A percentile compares a stretch with the other conserved stretches of the same genome.
These are phyloP conservation scores for Russula dissimulans DNA, from an alignment of 768 basidiomycete genomes.

Conservation along the genomic window DNA sequence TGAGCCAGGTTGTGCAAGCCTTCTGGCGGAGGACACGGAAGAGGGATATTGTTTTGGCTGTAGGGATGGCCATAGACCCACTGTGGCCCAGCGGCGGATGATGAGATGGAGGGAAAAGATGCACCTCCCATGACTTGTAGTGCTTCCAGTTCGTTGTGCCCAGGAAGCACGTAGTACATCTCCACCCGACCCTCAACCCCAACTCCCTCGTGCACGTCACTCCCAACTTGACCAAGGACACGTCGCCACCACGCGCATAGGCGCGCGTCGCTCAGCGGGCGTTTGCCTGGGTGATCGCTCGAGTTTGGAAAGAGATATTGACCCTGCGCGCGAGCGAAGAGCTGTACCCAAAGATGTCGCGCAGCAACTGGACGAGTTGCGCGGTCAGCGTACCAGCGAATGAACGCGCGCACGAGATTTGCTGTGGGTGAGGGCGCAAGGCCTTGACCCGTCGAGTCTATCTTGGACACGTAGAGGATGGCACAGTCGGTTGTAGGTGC, in stretches of 20 bases:
- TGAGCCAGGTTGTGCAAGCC: conserved; percentile 47
- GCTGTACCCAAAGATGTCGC: conserved; percentile 11
- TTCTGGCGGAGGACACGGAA: conserved; percentile 38
- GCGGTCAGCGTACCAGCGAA: conserved; percentile 27
- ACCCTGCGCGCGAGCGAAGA: conserved; percentile 64
- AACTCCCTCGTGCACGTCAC: conserved; percentile 26
- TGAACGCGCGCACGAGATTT: conserved; percentile 54
- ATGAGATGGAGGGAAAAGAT: conserved; percentile 17
- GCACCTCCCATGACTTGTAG: conserved; percentile 41
- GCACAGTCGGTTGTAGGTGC: conserved; percentile 11
- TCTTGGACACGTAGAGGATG: conserved; percentile 71
- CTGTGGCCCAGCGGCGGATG: conserved; percentile 16
- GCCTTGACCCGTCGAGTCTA: conserved; percentile 84
- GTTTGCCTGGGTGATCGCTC: conserved; percentile 56
- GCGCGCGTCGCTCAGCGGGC: conserved; percentile 62
- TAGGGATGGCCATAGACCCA: conserved; percentile 86
- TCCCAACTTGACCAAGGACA: conserved; percentile 49
- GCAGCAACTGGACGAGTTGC: conserved; percentile 25
- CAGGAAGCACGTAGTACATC: conserved; percentile 62
- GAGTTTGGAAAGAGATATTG: conserved; percentile 96
- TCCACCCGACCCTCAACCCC: conserved; percentile 25
- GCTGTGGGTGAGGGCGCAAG: conserved; percentile 56
- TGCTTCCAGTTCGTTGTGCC: conserved; percentile 61
- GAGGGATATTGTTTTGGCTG: conserved; percentile 32
- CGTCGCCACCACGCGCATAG: conserved; percentile 93